These are phyloP conservation scores for Amanita exitialis DNA, from an alignment of 768 basidiomycete species.

Conservation along the genomic window DNA sequence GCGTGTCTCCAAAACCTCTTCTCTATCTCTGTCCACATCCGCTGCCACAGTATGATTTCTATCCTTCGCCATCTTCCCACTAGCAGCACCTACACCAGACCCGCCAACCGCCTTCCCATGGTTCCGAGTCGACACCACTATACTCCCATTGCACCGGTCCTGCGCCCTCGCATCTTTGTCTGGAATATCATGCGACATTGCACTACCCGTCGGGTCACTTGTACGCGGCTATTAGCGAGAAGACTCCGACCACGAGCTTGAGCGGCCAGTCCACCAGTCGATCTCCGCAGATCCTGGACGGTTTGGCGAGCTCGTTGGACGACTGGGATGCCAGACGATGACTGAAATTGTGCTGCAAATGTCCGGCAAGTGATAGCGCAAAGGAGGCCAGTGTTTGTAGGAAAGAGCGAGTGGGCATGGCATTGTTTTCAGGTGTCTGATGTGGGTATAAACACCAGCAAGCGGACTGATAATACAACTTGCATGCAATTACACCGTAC, in stretches of 20 bases:
- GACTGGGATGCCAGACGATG: conserved; percentile 12
- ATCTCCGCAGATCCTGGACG: conserved; percentile 60
- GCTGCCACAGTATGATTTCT: conserved; percentile 8
- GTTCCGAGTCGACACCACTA: conserved; percentile 3
- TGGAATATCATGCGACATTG: conserved; percentile 1
- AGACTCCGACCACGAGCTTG: background rate
- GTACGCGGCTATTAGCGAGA: background rate
- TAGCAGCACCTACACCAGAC: conserved; percentile 2
- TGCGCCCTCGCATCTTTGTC: background rate
- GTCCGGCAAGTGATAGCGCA: conserved; percentile 11
- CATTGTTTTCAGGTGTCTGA: conserved; percentile 36
- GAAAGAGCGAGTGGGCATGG: conserved; percentile 25
- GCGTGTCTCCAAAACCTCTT: conserved; percentile 22
- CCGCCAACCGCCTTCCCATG: conserved; percentile 2
- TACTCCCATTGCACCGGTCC: conserved; percentile 9
- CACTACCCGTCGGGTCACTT: background rate
- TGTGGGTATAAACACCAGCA: conserved; percentile 24
- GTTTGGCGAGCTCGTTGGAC: conserved; percentile 57
- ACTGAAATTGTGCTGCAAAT: conserved; percentile 10
- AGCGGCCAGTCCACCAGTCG: conserved; percentile 17
- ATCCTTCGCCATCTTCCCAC: conserved; percentile 7
- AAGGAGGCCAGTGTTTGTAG: conserved; percentile 19
- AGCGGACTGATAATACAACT: background rate
- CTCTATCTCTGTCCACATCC: conserved; percentile 9
- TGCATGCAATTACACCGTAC: conserved; percentile 3